phyloP scores from a whole-genome alignment of 108 stramenopile genomes.

The Craspedostauros australis region DNA sequence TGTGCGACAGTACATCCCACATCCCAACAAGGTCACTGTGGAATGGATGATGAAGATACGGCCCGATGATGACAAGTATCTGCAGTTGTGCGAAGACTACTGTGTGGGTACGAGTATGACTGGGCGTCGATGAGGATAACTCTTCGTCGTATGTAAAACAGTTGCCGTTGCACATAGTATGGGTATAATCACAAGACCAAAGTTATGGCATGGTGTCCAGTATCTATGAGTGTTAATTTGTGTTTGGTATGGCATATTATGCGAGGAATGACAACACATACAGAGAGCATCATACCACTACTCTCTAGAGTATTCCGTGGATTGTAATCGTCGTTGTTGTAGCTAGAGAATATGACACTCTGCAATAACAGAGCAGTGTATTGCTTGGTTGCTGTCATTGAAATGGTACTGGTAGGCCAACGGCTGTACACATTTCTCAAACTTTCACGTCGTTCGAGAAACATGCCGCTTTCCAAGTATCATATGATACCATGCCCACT shows the following conservation, averaged over 20 bases:
- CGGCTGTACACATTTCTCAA: not conserved
- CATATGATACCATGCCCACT: too few relatives aligned
- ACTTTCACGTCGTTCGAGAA: not conserved
- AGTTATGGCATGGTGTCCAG: too few relatives aligned
- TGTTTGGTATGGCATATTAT: too few relatives aligned
- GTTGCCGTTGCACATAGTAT: too few relatives aligned
- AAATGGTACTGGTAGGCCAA: not conserved
- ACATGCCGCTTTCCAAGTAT: not conserved
- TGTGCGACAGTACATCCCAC: conserved; percentile 18
- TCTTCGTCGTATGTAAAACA: too few relatives aligned
- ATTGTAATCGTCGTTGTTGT: not conserved
- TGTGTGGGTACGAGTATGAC: not conserved
- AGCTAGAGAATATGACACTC: not conserved
- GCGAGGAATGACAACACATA: too few relatives aligned
- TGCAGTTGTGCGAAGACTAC: not conserved
- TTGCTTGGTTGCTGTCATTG: not conserved
- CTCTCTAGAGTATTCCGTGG: too few relatives aligned
- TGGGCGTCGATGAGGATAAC: too few relatives aligned
- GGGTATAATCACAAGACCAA: too few relatives aligned
- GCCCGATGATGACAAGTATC: conserved; percentile 8
- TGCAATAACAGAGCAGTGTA: not conserved
- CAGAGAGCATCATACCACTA: too few relatives aligned
- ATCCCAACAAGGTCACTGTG: conserved; percentile 14
- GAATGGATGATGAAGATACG: conserved; percentile 17
- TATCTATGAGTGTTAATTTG: too few relatives aligned